Base-by-base conservation (phyloP, 176 grass and related monocot genomes). In the Rhynchospora pubera region DNA sequence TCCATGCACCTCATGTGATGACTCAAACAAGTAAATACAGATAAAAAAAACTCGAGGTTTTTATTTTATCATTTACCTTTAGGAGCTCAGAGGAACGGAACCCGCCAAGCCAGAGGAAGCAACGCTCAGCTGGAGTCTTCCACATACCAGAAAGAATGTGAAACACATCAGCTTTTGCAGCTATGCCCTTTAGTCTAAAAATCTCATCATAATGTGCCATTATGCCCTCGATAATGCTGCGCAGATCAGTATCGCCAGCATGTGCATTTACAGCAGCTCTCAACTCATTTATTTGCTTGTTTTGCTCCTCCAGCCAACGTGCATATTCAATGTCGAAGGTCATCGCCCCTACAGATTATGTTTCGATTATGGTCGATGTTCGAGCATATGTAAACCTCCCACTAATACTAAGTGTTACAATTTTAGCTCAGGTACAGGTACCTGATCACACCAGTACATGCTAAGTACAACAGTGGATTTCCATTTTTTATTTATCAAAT, bases 131-230 rank as follows among this genome's bases (percentile, higher is more conserved):
- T 45, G 91, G 94, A 85, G 94, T 97, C 84, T 97, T 91, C 94
- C 94, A 97, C 94, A 97, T 97, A 86, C 94, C 94, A 80, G 94
- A 97, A 76, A 97, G 89, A 55, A 97, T 92, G 87, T 94, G 94
- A 90, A 97, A 97, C 46, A 94, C 94, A 85, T 97, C 94, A 53
- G 90, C 85, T 87, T 97, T 97, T 14, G 91, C 90, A 9, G 94
- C 94, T 78, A 82, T 56, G 0, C 88, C 85, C 81, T 97, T 97
- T 64, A 94, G 90, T 90, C 65, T 97, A 79, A 97, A 94, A 81
- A 97, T 97, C 32, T 97, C 94, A 22, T 97, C 90, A 84, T 94
- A 97, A 73, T 97, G 94, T 24, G 85, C 58, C 94, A 92, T 90
- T 89, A 97, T 92, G 52, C 90, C 85, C 63, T 97, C 94, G 42